Evolutionary conservation across 2,329 filamentous ascomycete species (phyloP).

Genomic region (Ophiocordyceps camponoti-rufipedis): DNA sequence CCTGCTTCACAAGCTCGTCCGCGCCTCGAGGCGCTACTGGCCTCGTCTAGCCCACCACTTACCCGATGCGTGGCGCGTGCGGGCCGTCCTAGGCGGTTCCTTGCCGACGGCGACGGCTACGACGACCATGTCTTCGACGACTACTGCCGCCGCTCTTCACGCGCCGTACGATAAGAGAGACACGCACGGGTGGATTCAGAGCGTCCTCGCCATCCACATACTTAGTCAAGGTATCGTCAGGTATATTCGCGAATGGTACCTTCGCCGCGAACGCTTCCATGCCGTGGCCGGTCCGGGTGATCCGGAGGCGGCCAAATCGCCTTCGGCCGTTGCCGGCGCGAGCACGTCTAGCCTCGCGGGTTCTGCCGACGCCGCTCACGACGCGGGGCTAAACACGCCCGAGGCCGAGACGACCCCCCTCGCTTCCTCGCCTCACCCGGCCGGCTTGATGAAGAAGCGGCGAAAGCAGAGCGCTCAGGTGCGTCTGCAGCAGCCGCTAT

Average conservation of each 20-base stretch:
- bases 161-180: conserved; percentile 35
- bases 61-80: conserved; percentile 26
- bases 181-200: conserved; percentile 48
- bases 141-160: not conserved
- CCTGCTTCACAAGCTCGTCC: conserved; percentile 31
- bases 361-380: conserved; percentile 2
- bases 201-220: conserved; percentile 56
- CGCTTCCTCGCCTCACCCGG: conserved; percentile 14
- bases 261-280: conserved; percentile 39
- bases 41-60: conserved; percentile 25
- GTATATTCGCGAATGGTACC: conserved; percentile 51
- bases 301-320: conserved; percentile 41
- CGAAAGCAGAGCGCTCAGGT: conserved; percentile 84
- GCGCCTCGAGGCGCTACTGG: conserved; percentile 30
- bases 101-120: conserved; percentile 17
- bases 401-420: conserved; percentile 27
- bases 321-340: not conserved
- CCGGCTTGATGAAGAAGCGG: conserved; percentile 52
- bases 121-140: not conserved
- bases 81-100: conserved; percentile 25
- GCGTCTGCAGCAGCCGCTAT: conserved; percentile 76
- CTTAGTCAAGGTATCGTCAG: conserved; percentile 54
- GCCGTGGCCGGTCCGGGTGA: conserved; percentile 31
- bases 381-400: conserved; percentile 28
- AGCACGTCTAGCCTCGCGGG: not conserved